These are phyloP conservation scores for Amaranthus hypochondriacus DNA, from an alignment of 148 eudicot genomes.

Conservation along the genomic window DNA sequence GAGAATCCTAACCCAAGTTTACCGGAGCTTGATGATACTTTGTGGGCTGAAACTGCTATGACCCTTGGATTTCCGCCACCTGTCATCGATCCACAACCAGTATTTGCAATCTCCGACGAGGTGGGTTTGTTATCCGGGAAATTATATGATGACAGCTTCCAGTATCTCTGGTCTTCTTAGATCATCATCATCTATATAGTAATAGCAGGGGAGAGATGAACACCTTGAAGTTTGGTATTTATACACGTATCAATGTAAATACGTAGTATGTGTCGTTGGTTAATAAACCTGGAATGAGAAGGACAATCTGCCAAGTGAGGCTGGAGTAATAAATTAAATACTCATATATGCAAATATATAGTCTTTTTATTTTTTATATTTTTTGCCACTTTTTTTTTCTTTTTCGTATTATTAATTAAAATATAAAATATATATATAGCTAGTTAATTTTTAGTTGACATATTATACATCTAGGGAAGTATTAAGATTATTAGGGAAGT, in stretches of 20 bases:
- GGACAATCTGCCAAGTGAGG: background rate
- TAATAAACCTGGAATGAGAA: constrained; percentile 13
- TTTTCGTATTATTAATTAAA: background rate
- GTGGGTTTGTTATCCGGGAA: constrained; percentile 14
- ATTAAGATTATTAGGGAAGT: background rate
- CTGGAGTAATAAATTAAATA: background rate
- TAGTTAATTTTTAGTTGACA: too few species aligned
- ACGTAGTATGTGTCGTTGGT: background rate
- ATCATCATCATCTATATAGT: background rate
- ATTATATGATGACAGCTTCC: constrained; percentile 30
- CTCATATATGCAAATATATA: constrained; percentile 5
- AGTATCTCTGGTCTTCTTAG: constrained; percentile 29
- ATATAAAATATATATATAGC: too few species aligned
- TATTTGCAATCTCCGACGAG: constrained; percentile 7
- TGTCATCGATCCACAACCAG: constrained; percentile 16
- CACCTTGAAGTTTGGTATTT: background rate
- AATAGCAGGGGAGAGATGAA: background rate
- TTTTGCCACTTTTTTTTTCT: background rate
- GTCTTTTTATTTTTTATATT: background rate
- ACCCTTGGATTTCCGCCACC: constrained; percentile 31
- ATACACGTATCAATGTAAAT: background rate
- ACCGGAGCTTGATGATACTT: constrained; percentile 58
- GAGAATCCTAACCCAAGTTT: constrained; percentile 47
- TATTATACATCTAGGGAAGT: background rate
- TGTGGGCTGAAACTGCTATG: constrained; percentile 58